Conservation (phyloP, 106 monocot genomes). For the Amphibolis antarctica region DNA sequence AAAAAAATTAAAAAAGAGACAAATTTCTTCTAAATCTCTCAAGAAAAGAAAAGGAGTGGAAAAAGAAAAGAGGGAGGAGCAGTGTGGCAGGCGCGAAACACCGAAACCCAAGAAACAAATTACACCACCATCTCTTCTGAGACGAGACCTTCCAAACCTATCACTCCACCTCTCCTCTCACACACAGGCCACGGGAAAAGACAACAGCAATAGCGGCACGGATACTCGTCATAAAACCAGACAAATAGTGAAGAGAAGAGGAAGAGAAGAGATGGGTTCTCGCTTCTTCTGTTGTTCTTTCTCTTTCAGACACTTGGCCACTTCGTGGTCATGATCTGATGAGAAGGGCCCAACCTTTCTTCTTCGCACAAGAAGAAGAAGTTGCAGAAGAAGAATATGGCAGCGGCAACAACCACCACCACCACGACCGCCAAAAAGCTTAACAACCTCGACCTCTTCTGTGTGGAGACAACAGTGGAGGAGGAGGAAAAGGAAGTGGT, state of each 20-base stretch:
- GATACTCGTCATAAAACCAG: background rate
- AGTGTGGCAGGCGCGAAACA: background rate
- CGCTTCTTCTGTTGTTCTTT: background rate
- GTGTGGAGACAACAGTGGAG: conserved; percentile 5
- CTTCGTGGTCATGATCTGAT: background rate
- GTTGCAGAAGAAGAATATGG: background rate
- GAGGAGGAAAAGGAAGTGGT: background rate
- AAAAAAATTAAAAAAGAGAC: too few relatives aligned
- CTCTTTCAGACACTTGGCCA: background rate
- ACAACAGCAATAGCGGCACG: background rate
- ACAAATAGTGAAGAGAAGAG: background rate
- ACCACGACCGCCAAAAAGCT: too few relatives aligned
- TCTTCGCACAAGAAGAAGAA: conserved; percentile 4
- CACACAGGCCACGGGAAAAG: conserved; percentile 4
- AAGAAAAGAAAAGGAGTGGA: background rate
- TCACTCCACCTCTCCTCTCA: background rate
- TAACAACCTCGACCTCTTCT: conserved; percentile 3
- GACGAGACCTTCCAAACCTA: background rate
- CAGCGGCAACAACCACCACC: background rate
- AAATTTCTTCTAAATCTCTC: too few relatives aligned
- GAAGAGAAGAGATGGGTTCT: background rate
- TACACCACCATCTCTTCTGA: background rate
- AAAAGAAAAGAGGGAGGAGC: background rate
- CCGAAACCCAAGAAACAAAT: conserved; percentile 1
- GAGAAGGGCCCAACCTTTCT: conserved; percentile 8